Percentiles rank a stretch among this genome's conserved stretches.
Conservation (phyloP, 2,329 filamentous ascomycete species). For the Phaeomoniella chlamydospora region DNA sequence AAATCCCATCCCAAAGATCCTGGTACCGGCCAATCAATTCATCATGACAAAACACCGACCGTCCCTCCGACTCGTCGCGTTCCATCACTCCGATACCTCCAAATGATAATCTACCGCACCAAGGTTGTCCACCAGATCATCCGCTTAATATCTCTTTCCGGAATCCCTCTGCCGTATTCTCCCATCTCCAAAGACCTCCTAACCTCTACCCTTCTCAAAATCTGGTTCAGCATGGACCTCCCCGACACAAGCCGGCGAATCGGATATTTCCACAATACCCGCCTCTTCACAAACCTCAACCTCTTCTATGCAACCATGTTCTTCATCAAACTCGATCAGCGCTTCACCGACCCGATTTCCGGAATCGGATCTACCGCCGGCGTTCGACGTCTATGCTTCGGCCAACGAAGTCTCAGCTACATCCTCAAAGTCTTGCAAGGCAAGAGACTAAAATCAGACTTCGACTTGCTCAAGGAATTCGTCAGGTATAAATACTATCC, state of each 20-base stretch:
- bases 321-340: constrained; percentile 58
- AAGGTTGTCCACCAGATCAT: constrained; percentile 46
- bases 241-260: constrained; percentile 41
- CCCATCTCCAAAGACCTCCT: too few relatives aligned
- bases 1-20: constrained; percentile 24
- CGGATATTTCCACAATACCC: constrained; percentile 35
- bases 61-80: constrained; percentile 40
- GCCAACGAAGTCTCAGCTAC: constrained; percentile 40
- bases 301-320: constrained; percentile 50
- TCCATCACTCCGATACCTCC: constrained; percentile 52
- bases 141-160: constrained; percentile 41
- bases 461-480: constrained; percentile 42
- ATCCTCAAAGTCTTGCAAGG: constrained; percentile 47
- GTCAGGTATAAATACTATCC: constrained; percentile 41
- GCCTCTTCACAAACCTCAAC: constrained; percentile 44
- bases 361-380: constrained; percentile 32
- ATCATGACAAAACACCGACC: too few relatives aligned
- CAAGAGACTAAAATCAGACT: constrained; percentile 31
- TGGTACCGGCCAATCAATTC: constrained; percentile 13
- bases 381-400: constrained; percentile 44
- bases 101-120: constrained; percentile 49
- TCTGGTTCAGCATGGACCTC: constrained; percentile 62
- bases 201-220: constrained; percentile 39
- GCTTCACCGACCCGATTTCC: constrained; percentile 48
- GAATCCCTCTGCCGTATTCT: constrained; percentile 45